Evolutionary conservation across 2,329 filamentous ascomycete species (phyloP).

Genomic region (Ophiostoma piceae): DNA sequence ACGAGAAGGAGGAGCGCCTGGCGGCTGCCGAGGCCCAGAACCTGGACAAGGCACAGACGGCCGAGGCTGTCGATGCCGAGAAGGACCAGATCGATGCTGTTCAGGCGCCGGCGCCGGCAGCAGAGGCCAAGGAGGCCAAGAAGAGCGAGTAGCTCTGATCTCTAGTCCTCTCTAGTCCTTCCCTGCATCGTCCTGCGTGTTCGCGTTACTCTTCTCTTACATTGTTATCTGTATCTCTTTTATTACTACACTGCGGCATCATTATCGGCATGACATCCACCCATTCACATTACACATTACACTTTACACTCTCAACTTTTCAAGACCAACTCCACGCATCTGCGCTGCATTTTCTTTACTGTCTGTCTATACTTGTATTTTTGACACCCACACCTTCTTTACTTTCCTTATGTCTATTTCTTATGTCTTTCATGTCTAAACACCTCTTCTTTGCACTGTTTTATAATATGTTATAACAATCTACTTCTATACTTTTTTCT

Average conservation of each 20-base stretch:
- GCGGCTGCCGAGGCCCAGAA: constrained; percentile 49
- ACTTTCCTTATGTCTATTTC: constrained; percentile 7
- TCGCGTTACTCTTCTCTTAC: not conserved
- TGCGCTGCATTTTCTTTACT: constrained; percentile 8
- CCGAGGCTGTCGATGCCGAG: constrained; percentile 48
- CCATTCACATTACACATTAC: not conserved
- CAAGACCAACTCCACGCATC: constrained; percentile 18
- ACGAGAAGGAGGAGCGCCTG: constrained; percentile 79
- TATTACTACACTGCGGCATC: constrained; percentile 15
- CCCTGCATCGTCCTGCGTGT: not conserved
- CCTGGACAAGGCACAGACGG: constrained; percentile 35
- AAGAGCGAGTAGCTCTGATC: constrained; percentile 1
- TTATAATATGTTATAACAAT: not conserved
- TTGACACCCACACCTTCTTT: constrained; percentile 15
- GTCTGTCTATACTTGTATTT: constrained; percentile 7
- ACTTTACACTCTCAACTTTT: not conserved
- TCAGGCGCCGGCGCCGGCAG: constrained; percentile 37
- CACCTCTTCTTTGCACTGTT: not conserved
- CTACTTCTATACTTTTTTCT: not conserved
- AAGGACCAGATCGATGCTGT: constrained; percentile 41
- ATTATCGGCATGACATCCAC: constrained; percentile 7
- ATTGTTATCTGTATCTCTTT: not conserved
- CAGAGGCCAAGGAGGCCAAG: constrained; percentile 29
- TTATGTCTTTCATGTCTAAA: constrained; percentile 14
- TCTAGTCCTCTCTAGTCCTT: not conserved